Conservation (phyloP, 345 rosid species). For the Aethionema arabicum region DNA sequence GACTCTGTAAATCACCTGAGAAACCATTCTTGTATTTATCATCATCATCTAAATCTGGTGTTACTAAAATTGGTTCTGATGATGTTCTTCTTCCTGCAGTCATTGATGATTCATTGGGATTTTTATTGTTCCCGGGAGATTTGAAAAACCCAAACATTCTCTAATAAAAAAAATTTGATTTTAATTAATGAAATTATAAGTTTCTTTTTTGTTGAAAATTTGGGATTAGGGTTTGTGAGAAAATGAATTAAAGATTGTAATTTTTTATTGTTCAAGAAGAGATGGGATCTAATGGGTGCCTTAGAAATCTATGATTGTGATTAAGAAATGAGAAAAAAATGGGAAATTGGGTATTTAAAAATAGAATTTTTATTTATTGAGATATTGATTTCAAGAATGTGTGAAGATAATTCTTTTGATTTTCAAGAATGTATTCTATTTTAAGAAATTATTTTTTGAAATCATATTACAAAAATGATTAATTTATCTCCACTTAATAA, state of each 20-base stretch:
- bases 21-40: slow-evolving; percentile 66
- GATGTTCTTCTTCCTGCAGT: slow-evolving; percentile 55
- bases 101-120: slow-evolving; percentile 44
- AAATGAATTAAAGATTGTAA: background rate
- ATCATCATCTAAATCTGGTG: slow-evolving; percentile 40
- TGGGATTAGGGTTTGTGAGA: too few relatives aligned
- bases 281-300: background rate
- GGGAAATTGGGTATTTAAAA: slow-evolving; percentile 16
- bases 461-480: too few relatives aligned
- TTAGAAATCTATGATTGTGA: slow-evolving; percentile 7
- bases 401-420: background rate
- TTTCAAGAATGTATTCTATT: background rate
- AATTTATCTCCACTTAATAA: too few relatives aligned
- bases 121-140: slow-evolving; percentile 41
- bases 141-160: slow-evolving; percentile 65
- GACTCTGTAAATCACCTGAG: slow-evolving; percentile 74
- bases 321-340: background rate
- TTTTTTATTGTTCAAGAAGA: background rate
- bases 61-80: slow-evolving; percentile 60
- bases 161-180: background rate
- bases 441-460: too few relatives aligned
- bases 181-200: background rate
- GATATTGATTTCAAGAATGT: background rate
- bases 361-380: slow-evolving; percentile 14
- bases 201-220: background rate